phyloP scores from a whole-genome alignment of 306 rosid genomes.

The Rubus idaeus region DNA sequence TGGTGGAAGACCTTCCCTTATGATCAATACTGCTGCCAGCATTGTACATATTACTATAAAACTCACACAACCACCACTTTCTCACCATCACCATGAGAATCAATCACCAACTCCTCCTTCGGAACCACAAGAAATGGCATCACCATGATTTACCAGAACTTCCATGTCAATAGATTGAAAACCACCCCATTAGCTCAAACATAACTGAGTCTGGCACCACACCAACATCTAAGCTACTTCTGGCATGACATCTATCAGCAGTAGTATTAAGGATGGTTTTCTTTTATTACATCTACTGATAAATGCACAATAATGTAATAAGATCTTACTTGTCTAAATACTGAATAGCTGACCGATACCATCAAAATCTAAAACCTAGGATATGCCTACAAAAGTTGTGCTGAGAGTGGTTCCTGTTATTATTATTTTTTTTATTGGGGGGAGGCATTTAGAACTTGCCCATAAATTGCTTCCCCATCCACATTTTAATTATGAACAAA shows the following conservation, averaged over 20 bases:
- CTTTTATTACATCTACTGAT: not conserved
- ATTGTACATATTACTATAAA: not conserved
- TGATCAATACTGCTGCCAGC: not conserved
- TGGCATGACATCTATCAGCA: not conserved
- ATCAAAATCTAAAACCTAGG: not conserved
- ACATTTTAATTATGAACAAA: not conserved
- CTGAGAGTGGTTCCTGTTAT: not conserved
- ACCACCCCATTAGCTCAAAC: not conserved
- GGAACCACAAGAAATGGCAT: not conserved
- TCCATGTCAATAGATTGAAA: not conserved
- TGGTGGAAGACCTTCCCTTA: not conserved
- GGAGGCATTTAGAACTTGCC: not conserved
- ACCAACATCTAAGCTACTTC: not conserved
- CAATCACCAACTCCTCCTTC: not conserved
- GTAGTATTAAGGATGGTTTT: not conserved
- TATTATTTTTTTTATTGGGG: not conserved
- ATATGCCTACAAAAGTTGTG: not conserved
- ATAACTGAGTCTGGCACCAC: not conserved
- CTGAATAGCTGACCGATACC: not conserved
- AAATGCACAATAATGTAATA: not conserved
- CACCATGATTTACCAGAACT: slow-evolving; percentile 4
- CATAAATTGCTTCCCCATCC: not conserved
- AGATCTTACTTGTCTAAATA: not conserved
- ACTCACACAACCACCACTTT: not conserved
- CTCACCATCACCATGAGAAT: not conserved